These are phyloP conservation scores for Allium cepa DNA, from an alignment of 106 monocot genomes.

Conservation along the genomic window DNA sequence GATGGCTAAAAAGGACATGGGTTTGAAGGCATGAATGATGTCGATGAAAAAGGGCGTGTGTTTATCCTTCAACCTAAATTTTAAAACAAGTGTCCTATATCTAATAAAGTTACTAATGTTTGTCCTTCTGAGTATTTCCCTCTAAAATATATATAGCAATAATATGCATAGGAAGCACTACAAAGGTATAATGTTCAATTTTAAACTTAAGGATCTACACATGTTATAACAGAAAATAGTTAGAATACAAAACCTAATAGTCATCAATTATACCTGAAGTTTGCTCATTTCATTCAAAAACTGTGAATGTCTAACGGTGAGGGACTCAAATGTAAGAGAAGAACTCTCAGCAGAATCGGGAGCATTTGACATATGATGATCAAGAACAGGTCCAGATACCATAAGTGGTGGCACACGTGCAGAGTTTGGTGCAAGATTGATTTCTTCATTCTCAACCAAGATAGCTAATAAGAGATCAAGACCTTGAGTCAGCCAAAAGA, in stretches of 20 bases:
- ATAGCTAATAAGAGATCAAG: slow-evolving; percentile 93
- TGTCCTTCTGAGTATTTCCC: too few species aligned
- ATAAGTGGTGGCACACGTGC: slow-evolving; percentile 78
- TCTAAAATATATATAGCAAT: too few species aligned
- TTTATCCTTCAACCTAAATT: too few species aligned
- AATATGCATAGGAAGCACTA: too few species aligned
- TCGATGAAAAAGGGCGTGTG: too few species aligned
- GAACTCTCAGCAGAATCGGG: slow-evolving; percentile 33
- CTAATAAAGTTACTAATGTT: too few species aligned
- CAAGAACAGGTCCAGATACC: slow-evolving; percentile 42
- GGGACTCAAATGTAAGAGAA: slow-evolving; percentile 69
- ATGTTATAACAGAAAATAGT: neutral
- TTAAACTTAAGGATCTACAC: neutral
- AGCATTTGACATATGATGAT: slow-evolving; percentile 38
- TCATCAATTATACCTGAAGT: slow-evolving; percentile 55
- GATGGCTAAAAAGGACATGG: too few species aligned
- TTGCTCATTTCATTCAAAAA: slow-evolving; percentile 89
- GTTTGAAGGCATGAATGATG: too few species aligned
- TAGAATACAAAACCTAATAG: neutral
- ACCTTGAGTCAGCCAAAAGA: slow-evolving; percentile 95
- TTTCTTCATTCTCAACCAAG: slow-evolving; percentile 86
- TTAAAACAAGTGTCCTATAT: too few species aligned
- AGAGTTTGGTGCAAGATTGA: slow-evolving; percentile 89
- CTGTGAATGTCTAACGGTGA: slow-evolving; percentile 54
- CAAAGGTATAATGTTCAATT: too few species aligned